A percentile compares a stretch with the other conserved stretches of the same genome.
phyloP scores from a whole-genome alignment of 1,139 yeast genomes.

The Candida gigantensis region DNA sequence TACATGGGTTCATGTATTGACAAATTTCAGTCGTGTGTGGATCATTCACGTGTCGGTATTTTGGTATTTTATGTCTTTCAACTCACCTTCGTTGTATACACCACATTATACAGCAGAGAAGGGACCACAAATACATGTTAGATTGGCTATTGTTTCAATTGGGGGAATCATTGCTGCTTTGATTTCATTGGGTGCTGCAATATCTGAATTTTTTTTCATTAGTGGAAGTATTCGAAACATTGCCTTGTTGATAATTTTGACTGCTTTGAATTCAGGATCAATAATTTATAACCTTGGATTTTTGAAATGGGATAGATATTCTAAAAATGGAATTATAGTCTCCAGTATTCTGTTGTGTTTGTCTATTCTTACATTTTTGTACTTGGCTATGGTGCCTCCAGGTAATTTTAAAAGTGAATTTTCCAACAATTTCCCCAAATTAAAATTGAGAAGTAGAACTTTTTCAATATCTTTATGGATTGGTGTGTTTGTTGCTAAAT shows the following conservation, averaged over 20 bases:
- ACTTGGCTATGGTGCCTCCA: constrained; percentile 56
- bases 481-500: constrained; percentile 68
- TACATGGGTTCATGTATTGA: constrained; percentile 74
- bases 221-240: constrained; percentile 72
- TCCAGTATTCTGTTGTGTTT: constrained; percentile 61
- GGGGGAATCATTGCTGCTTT: constrained; percentile 74
- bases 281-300: constrained; percentile 59
- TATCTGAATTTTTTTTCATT: constrained; percentile 64
- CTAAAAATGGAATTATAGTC: constrained; percentile 50
- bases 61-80: constrained; percentile 81
- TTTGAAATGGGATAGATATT: constrained; percentile 51
- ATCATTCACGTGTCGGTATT: constrained; percentile 73
- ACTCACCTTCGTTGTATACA: constrained; percentile 77
- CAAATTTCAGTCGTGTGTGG: constrained; percentile 84
- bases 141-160: constrained; percentile 44
- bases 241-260: constrained; percentile 44
- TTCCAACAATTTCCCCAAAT: constrained; percentile 45
- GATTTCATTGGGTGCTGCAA: constrained; percentile 61
- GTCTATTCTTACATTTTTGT: constrained; percentile 60
- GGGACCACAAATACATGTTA: constrained; percentile 13
- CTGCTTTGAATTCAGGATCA: constrained; percentile 57
- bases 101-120: constrained; percentile 46
- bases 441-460: constrained; percentile 50
- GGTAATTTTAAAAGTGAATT: constrained; percentile 33
- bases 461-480: constrained; percentile 69